Percentiles rank a stretch among this genome's conserved stretches.
Conservation (phyloP, 768 basidiomycete species). For the Kwoniella shandongensis region DNA sequence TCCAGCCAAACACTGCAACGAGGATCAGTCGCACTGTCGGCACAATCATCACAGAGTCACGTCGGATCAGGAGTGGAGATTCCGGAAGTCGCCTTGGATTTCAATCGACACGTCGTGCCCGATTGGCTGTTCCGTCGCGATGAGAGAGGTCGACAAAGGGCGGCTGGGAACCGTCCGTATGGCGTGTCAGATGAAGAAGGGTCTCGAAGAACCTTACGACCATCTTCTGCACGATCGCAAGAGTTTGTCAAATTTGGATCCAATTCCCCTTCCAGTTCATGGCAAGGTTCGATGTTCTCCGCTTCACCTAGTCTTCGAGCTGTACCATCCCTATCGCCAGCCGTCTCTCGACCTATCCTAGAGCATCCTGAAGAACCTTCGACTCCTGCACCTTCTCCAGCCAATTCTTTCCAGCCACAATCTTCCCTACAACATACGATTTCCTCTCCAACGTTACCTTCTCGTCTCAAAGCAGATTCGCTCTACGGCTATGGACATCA, state of each 20-base stretch:
- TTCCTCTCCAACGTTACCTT: conserved; percentile 42
- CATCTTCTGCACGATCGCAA: conserved; percentile 37
- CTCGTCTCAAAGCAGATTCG: conserved; percentile 14
- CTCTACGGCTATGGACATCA: conserved; percentile 3
- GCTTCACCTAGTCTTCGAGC: conserved; percentile 25
- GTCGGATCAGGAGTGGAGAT: conserved; percentile 70
- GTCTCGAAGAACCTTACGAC: conserved; percentile 22
- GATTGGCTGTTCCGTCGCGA: conserved; percentile 71
- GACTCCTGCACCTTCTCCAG: conserved; percentile 38
- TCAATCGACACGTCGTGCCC: conserved; percentile 93
- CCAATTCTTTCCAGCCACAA: conserved; percentile 9
- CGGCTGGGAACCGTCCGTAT: conserved; percentile 1
- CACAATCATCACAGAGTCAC: conserved; percentile 11
- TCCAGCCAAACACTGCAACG: conserved; percentile 22
- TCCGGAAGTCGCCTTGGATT: conserved; percentile 89
- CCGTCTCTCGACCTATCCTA: conserved; percentile 29
- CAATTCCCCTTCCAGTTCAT: conserved; percentile 34
- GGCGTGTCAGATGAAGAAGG: conserved; percentile 24
- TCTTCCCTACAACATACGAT: conserved; percentile 46
- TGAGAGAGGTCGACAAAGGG: conserved; percentile 29
- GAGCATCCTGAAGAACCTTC: conserved; percentile 28
- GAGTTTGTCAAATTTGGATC: conserved; percentile 24
- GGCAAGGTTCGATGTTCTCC: conserved; percentile 25
- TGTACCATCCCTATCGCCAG: conserved; percentile 8
- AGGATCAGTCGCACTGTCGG: conserved; percentile 11